Evolutionary conservation across 1,284 basidiomycete species (phyloP).

Genomic region (Trichosporon sp.): DNA sequence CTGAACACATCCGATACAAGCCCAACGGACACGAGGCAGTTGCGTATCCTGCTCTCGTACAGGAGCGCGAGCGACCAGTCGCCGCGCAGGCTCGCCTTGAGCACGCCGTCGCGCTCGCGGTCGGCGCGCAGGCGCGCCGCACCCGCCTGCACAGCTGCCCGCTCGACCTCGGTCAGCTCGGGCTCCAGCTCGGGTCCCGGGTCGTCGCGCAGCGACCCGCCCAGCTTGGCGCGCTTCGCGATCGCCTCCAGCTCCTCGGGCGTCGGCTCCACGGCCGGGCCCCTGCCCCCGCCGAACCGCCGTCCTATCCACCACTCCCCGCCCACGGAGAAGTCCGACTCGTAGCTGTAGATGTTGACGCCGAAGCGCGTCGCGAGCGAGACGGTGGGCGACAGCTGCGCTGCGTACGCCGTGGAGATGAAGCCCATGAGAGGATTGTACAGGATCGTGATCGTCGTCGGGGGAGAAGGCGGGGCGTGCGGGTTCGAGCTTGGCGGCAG

Average conservation of each 20-base stretch:
- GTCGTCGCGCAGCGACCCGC: slow-evolving; percentile 15
- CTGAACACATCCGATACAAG: slow-evolving; percentile 82
- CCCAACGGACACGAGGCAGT: slow-evolving; percentile 82
- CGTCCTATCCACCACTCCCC: slow-evolving; percentile 85
- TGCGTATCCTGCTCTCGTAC: slow-evolving; percentile 89
- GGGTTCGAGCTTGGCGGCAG: slow-evolving; percentile 39
- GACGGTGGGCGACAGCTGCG: slow-evolving; percentile 79
- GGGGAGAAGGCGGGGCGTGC: slow-evolving; percentile 60
- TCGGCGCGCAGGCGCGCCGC: neutral
- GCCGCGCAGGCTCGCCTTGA: slow-evolving; percentile 84
- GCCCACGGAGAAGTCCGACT: slow-evolving; percentile 92
- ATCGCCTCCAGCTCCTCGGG: slow-evolving; percentile 10
- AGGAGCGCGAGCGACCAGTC: slow-evolving; percentile 81
- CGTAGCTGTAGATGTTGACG: slow-evolving; percentile 95
- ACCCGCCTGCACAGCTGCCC: neutral
- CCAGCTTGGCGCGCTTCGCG: slow-evolving; percentile 13
- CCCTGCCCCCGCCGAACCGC: slow-evolving; percentile 13
- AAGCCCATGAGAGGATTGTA: slow-evolving; percentile 98
- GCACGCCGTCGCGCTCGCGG: slow-evolving; percentile 59
- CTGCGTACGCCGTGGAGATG: slow-evolving; percentile 84
- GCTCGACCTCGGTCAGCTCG: slow-evolving; percentile 13
- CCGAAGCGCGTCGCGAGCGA: slow-evolving; percentile 86
- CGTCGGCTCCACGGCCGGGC: slow-evolving; percentile 14
- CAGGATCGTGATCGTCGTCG: slow-evolving; percentile 87
- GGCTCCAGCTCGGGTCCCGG: slow-evolving; percentile 4